Conservation (phyloP, 2,329 filamentous ascomycete species). For the Cladosporium sphaerospermum region DNA sequence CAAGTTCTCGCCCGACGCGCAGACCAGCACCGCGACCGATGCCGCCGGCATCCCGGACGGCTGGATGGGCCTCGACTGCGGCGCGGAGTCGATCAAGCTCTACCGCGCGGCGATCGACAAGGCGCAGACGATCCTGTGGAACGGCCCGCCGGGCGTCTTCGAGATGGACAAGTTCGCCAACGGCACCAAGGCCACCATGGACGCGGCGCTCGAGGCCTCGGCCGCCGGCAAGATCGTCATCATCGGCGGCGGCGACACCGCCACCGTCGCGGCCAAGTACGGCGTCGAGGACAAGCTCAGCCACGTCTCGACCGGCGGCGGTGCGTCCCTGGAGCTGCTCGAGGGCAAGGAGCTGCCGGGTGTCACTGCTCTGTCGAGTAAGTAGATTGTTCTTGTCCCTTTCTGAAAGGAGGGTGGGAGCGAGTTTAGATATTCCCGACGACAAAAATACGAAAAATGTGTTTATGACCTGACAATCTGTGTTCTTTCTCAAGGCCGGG, state of each 20-base stretch:
- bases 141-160: conserved; percentile 94
- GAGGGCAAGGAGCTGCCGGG: conserved; percentile 98
- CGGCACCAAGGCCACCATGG: conserved; percentile 86
- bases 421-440: no score
- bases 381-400: conserved; percentile 33
- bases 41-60: conserved; percentile 86
- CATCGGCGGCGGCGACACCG: conserved; percentile 96
- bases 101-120: conserved; percentile 83
- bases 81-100: conserved; percentile 77
- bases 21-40: conserved; percentile 75
- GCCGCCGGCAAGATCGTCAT: conserved; percentile 90
- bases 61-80: conserved; percentile 97
- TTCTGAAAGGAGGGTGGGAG: neutral
- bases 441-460: neutral
- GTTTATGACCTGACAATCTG: neutral
- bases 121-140: conserved; percentile 97
- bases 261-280: conserved; percentile 96
- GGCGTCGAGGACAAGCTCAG: conserved; percentile 93
- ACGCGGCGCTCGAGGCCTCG: conserved; percentile 76
- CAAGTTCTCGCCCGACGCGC: conserved; percentile 84
- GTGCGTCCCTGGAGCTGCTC: conserved; percentile 89
- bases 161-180: conserved; percentile 92
- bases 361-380: conserved; percentile 80
- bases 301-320: conserved; percentile 95
- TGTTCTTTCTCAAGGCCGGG: neutral